phyloP scores from a whole-genome alignment of 2,329 filamentous ascomycete genomes.

The Nemania diffusa region DNA sequence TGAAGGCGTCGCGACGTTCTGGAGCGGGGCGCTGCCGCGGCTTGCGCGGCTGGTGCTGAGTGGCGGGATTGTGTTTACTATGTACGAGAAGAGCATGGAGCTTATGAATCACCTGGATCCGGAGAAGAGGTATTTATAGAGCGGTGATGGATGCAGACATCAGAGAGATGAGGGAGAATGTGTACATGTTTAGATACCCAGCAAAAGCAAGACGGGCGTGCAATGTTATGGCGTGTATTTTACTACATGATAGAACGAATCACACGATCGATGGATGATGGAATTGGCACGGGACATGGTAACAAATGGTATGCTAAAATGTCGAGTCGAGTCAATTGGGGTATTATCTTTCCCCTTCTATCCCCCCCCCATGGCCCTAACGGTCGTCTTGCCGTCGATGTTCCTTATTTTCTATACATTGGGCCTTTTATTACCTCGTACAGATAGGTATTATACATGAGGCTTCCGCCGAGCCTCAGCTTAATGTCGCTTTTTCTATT shows the following conservation, averaged over 20 bases:
- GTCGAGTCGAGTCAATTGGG: constrained; percentile 2
- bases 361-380: background rate
- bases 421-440: background rate
- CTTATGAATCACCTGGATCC: constrained; percentile 83
- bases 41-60: constrained; percentile 87
- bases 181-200: constrained; percentile 40
- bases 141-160: constrained; percentile 16
- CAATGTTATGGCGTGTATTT: constrained; percentile 15
- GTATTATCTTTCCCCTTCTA: constrained; percentile 15
- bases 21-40: constrained; percentile 90
- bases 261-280: constrained; percentile 7
- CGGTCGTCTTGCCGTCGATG: background rate
- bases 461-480: background rate
- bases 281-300: background rate
- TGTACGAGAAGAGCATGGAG: constrained; percentile 98
- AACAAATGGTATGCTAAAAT: background rate
- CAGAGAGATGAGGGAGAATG: background rate
- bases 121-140: constrained; percentile 80
- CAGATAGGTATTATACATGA: constrained; percentile 33
- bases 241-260: constrained; percentile 19
- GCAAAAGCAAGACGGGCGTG: constrained; percentile 16
- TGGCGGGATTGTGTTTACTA: constrained; percentile 97
- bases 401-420: background rate
- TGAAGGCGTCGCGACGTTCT: constrained; percentile 89
- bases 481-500: constrained; percentile 49